phyloP scores from a whole-genome alignment of 768 basidiomycete genomes.

The Suillus discolor region DNA sequence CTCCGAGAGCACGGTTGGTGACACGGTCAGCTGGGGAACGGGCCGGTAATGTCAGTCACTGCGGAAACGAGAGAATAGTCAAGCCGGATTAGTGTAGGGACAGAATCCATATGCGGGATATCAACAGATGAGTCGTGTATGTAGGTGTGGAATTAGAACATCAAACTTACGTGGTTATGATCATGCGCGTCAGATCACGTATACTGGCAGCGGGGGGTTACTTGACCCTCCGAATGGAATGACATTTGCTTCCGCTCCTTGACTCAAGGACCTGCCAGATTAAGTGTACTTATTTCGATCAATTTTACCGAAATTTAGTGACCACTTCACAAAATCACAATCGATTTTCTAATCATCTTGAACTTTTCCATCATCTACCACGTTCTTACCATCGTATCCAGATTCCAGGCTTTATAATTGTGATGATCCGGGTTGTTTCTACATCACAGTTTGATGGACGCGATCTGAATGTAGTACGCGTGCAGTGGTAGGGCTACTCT shows the following conservation, averaged over 20 bases:
- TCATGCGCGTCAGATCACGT: background rate
- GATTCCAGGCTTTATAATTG: background rate
- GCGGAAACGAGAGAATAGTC: no score
- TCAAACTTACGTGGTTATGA: background rate
- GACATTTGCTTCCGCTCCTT: background rate
- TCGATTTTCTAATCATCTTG: background rate
- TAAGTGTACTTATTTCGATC: background rate
- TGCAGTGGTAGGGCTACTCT: background rate
- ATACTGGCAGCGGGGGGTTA: background rate
- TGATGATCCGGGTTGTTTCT: background rate
- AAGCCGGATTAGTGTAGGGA: no score
- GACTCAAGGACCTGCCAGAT: background rate
- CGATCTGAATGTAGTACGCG: background rate
- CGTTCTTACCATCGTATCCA: background rate
- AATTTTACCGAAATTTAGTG: background rate
- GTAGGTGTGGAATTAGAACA: no score
- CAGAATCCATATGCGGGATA: no score
- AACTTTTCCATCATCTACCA: background rate
- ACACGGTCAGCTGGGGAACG: conserved; percentile 1
- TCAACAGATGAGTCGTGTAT: no score
- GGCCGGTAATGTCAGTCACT: background rate
- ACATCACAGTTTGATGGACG: background rate
- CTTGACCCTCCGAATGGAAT: background rate
- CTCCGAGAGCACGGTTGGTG: conserved; percentile 3
- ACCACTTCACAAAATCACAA: background rate